These are phyloP conservation scores for Cytospora schulzeri DNA, from an alignment of 2,329 filamentous ascomycete genomes.

Conservation along the genomic window DNA sequence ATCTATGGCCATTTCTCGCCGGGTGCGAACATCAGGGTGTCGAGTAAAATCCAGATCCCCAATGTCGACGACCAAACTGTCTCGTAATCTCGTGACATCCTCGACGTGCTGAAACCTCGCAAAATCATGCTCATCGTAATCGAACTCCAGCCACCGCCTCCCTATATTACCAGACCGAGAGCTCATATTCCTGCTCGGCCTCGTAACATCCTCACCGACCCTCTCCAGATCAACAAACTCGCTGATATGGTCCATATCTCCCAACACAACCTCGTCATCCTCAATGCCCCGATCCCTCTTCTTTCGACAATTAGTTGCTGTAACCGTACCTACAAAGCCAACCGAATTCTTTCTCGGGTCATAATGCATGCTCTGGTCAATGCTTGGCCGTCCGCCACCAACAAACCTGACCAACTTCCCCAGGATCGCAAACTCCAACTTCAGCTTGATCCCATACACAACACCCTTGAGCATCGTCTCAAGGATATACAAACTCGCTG, in stretches of 20 bases:
- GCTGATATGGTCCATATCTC: slow-evolving; percentile 21
- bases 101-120: slow-evolving; percentile 22
- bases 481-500: slow-evolving; percentile 14
- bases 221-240: slow-evolving; percentile 20
- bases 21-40: not conserved
- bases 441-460: slow-evolving; percentile 18
- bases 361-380: not conserved
- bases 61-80: not conserved
- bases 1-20: not conserved
- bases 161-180: not conserved
- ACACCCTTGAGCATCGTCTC: slow-evolving; percentile 24
- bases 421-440: slow-evolving; percentile 16
- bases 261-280: slow-evolving; percentile 9
- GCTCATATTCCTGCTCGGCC: slow-evolving; percentile 4
- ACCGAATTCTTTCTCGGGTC: slow-evolving; percentile 19
- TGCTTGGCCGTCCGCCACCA: not conserved
- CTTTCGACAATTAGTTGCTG: not conserved
- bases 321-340: not conserved
- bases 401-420: slow-evolving; percentile 17
- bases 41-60: not conserved
- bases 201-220: slow-evolving; percentile 6
- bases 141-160: not conserved
- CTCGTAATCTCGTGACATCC: slow-evolving; percentile 7
- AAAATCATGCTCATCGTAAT: slow-evolving; percentile 6
- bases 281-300: slow-evolving; percentile 4